Base-by-base conservation (phyloP, 2,329 filamentous ascomycete species). In the Cladophialophora psammophila region DNA sequence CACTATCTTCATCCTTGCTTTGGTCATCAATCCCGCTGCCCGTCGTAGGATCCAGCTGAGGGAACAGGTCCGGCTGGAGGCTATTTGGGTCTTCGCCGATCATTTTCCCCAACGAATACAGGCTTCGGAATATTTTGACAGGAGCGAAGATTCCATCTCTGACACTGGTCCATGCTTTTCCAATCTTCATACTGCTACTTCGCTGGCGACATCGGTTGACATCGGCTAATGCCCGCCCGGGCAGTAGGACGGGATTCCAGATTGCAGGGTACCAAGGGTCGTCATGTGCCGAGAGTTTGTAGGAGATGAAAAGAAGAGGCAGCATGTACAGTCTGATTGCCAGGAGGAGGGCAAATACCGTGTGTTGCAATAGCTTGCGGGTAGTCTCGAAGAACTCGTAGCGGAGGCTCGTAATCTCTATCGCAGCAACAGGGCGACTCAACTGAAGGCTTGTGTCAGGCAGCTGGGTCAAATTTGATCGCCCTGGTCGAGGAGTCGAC, bases 331-430 rank as follows among this genome's bases (percentile, higher is more conserved):
- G 64, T 45, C 69, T 53, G 32, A 66, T 50, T 9, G 66, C 60
- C 26, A 71, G 62, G 10, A 71, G 57, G 26, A 50, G 32, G 31
- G 65, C 50, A 18, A 71, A 65, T 5, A 71, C 35, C 5, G 55
- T 31, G 54, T 71, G 66, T 32, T 69, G 69, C 6, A 71, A 40
- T 18, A 68, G 32, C 38, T 58, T 63, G 32, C 66, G 64, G 36
- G 67, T 18, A 2, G 64, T 67, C 34, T 69, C 64, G 15, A 59
- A 38, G 38, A 67, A 42, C 42, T 71, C 69, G 52, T 72, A 77
- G 84, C 86, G 2, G 18, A 70, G 63, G 36, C 56, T 64, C n/a
- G 40, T 67, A 5, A 18, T 26, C 45, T 31, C 18, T 12, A 13
- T 50, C 4, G 20, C 18, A 31, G 18, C 9, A 31, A 13, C 20